Evolutionary conservation across 2,329 filamentous ascomycete species (phyloP).

Genomic region (Trichoderma simmonsii): DNA sequence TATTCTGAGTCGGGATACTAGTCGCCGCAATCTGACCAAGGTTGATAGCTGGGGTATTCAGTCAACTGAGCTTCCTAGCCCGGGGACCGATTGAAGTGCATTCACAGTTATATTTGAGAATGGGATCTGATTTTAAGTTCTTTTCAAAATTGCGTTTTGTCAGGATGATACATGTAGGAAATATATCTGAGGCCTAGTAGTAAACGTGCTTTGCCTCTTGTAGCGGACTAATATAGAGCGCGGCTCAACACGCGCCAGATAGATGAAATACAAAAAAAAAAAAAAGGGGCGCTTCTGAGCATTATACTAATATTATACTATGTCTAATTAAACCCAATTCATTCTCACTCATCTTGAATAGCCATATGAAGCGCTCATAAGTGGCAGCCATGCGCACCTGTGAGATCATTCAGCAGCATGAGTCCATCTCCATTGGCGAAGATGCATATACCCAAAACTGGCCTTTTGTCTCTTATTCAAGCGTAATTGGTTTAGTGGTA

Average conservation of each 20-base stretch:
- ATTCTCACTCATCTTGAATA: not conserved
- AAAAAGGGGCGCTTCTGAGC: no score
- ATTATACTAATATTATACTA: not conserved
- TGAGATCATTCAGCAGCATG: not conserved
- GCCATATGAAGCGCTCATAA: not conserved
- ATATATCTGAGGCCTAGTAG: not conserved
- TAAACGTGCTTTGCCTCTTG: not conserved
- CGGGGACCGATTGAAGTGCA: not conserved
- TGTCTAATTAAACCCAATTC: not conserved
- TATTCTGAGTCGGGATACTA: constrained; percentile 43
- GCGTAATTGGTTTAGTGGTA: constrained; percentile 31
- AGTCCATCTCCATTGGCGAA: not conserved
- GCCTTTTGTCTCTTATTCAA: not conserved
- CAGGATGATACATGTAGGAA: rapidly evolving
- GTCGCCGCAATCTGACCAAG: constrained; percentile 1
- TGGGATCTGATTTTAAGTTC: not conserved
- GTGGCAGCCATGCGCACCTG: no score
- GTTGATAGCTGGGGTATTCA: constrained; percentile 5
- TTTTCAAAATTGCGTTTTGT: not conserved
- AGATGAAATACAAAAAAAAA: not conserved
- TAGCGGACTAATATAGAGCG: not conserved
- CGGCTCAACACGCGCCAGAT: not conserved
- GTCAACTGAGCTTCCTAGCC: not conserved
- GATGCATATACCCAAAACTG: not conserved
- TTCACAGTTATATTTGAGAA: not conserved